Conservation (phyloP, 2,329 filamentous ascomycete genomes). For the Pseudopyricularia javanii region DNA sequence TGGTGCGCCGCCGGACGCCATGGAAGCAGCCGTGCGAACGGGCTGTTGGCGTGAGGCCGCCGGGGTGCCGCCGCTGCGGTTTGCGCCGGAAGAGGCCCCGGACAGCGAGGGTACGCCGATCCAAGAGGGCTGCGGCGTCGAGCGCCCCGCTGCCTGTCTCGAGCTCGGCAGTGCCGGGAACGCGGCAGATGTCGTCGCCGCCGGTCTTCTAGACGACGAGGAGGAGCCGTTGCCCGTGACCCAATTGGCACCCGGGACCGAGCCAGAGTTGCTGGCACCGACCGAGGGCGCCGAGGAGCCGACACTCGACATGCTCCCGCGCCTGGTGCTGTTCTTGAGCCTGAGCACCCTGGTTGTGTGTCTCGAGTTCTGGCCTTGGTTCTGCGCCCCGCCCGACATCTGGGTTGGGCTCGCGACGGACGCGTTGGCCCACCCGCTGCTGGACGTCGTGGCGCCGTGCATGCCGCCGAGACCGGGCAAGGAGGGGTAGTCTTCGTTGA, state of each 20-base stretch:
- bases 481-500: conserved; percentile 90
- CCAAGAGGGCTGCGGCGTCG: conserved; percentile 9
- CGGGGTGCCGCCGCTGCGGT: neutral
- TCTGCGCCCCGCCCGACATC: conserved; percentile 21
- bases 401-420: conserved; percentile 49
- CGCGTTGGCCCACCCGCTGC: conserved; percentile 47
- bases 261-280: conserved; percentile 12
- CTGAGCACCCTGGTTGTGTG: conserved; percentile 43
- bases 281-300: neutral
- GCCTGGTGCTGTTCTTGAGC: conserved; percentile 44
- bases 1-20: neutral
- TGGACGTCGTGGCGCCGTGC: conserved; percentile 45
- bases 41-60: neutral
- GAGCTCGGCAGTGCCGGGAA: conserved; percentile 30
- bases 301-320: conserved; percentile 20
- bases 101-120: conserved; percentile 6
- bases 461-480: conserved; percentile 64
- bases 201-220: conserved; percentile 7
- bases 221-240: conserved; percentile 12
- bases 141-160: conserved; percentile 1
- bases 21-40: neutral
- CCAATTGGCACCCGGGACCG: conserved; percentile 10
- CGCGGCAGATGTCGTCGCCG: conserved; percentile 18
- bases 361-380: conserved; percentile 27
- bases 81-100: neutral